These are phyloP conservation scores for Anthoceros angustus DNA, from an alignment of 225 moss, liverwort and hornwort species.

Conservation along the genomic window DNA sequence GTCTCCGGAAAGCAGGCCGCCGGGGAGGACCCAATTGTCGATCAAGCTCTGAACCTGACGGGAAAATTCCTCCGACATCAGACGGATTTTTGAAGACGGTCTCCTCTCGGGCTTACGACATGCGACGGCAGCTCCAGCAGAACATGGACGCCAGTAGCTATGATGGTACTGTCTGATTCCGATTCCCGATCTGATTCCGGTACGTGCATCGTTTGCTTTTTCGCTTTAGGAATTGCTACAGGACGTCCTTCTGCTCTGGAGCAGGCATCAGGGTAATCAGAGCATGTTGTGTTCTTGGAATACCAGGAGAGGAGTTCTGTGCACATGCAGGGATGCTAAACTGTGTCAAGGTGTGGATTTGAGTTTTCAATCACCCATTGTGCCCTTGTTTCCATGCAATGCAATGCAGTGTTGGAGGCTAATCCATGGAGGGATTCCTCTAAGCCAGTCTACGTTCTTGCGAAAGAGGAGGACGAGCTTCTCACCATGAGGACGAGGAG, in stretches of 20 bases:
- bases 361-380: not conserved
- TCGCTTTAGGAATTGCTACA: not conserved
- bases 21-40: conserved; percentile 23
- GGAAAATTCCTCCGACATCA: conserved; percentile 28
- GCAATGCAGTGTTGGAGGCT: conserved; percentile 19
- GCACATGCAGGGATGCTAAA: not conserved
- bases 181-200: not conserved
- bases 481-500: conserved; percentile 35
- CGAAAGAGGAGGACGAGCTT: conserved; percentile 32
- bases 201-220: not conserved
- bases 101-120: conserved; percentile 28
- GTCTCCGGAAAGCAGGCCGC: not conserved
- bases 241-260: not conserved
- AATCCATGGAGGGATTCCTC: conserved; percentile 42
- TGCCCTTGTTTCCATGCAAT: not conserved
- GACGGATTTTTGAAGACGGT: conserved; percentile 35
- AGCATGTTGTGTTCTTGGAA: too few species aligned
- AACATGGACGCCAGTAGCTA: conserved; percentile 34
- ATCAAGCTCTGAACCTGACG: conserved; percentile 27
- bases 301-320: too few species aligned
- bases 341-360: not conserved
- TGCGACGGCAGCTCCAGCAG: conserved; percentile 36
- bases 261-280: too few species aligned
- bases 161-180: conserved; percentile 17
- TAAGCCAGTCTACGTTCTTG: conserved; percentile 32